Evolutionary conservation across 352 stramenopile genomes (phyloP).

Genomic region (Globisporangium sylvaticum): DNA sequence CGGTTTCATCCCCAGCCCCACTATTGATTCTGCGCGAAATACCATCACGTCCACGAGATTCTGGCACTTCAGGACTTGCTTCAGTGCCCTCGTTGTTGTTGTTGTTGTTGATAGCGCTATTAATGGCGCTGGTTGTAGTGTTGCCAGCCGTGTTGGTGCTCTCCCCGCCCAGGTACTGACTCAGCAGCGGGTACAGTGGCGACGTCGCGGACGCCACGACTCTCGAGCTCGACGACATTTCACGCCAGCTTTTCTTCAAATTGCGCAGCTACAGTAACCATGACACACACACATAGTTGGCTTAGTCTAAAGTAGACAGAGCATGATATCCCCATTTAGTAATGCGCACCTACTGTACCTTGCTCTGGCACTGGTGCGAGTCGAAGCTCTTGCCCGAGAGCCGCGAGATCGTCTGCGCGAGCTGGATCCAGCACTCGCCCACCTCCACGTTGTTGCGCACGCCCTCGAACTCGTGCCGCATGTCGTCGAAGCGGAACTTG

Average conservation of each 20-base stretch:
- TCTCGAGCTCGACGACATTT: constrained; percentile 3
- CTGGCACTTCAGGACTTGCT: too few species aligned
- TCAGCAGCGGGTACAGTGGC: background rate
- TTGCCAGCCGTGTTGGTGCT: background rate
- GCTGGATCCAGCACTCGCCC: constrained; percentile 11
- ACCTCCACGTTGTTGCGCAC: constrained; percentile 18
- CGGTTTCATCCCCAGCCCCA: too few species aligned
- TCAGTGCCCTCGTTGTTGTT: background rate
- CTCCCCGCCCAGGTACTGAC: background rate
- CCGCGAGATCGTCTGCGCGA: constrained; percentile 8
- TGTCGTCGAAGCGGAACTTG: constrained; percentile 11
- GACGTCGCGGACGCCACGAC: background rate
- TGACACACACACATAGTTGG: background rate
- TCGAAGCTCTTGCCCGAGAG: constrained; percentile 10
- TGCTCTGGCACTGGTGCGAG: constrained; percentile 20
- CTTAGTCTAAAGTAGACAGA: background rate
- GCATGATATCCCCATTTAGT: background rate
- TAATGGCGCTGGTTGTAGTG: background rate
- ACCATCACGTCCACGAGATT: too few species aligned
- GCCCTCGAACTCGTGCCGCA: constrained; percentile 6
- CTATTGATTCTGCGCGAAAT: too few species aligned
- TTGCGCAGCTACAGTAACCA: constrained; percentile 12
- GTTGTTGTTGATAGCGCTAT: too few species aligned
- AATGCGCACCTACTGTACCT: constrained; percentile 5
- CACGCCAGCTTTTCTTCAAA: constrained; percentile 12